phyloP scores from a whole-genome alignment of 495 filamentous ascomycete genomes.

The Talaromyces nanjingensis region DNA sequence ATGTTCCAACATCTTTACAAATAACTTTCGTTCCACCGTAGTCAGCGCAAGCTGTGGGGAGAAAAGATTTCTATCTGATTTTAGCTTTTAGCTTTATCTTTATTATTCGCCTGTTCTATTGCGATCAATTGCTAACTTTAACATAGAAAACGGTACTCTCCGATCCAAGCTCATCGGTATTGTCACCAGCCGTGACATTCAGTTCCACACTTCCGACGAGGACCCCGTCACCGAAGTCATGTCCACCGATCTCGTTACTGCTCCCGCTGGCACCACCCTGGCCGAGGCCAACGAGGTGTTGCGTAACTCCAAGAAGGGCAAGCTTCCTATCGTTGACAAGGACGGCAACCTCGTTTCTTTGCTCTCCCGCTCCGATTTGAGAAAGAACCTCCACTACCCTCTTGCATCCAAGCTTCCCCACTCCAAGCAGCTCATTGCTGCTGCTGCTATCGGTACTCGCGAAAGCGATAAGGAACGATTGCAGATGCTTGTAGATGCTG shows the following conservation, averaged over 20 bases:
- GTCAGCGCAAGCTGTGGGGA: conserved; percentile 83
- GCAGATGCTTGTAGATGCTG: conserved; percentile 84
- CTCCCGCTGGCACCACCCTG: conserved; percentile 75
- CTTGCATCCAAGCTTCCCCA: conserved; percentile 93
- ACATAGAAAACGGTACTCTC: conserved; percentile 79
- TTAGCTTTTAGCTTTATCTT: conserved; percentile 18
- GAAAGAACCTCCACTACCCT: conserved; percentile 97
- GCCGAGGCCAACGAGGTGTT: conserved; percentile 89
- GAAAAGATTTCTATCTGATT: conserved; percentile 43
- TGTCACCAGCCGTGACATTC: conserved; percentile 94
- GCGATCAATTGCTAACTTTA: conserved; percentile 19
- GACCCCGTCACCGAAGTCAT: conserved; percentile 84
- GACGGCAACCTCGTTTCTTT: conserved; percentile 85
- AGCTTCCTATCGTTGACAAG: conserved; percentile 90
- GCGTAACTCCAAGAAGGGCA: conserved; percentile 95
- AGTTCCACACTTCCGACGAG: conserved; percentile 69
- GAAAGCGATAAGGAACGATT: conserved; percentile 84
- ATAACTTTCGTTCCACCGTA: conserved; percentile 99
- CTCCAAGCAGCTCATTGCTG: conserved; percentile 95
- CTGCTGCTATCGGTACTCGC: conserved; percentile 90
- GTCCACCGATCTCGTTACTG: conserved; percentile 92
- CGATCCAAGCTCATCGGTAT: conserved; percentile 94
- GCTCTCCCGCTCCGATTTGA: conserved; percentile 93
- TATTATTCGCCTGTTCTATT: conserved; percentile 17
- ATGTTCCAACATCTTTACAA: conserved; percentile 66